phyloP scores from a whole-genome alignment of 768 basidiomycete species.

The Suillus subluteus region DNA sequence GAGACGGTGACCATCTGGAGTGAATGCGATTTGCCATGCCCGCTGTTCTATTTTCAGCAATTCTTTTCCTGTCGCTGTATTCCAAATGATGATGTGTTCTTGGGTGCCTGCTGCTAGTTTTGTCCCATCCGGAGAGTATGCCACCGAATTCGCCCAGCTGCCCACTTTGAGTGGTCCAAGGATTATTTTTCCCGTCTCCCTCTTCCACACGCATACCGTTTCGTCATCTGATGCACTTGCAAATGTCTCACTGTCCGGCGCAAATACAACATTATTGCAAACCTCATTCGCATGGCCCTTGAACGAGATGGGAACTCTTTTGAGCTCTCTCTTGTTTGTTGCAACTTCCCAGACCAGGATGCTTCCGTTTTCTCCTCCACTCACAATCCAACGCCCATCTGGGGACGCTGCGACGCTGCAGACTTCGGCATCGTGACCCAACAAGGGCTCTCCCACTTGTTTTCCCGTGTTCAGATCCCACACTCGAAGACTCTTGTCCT shows the following conservation, averaged over 20 bases:
- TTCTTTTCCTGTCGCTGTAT: neutral
- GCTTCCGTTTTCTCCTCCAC: slow-evolving; percentile 15
- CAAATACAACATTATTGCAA: neutral
- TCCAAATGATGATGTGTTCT: slow-evolving; percentile 6
- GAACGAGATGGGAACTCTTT: neutral
- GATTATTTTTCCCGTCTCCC: neutral
- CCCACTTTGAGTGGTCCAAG: neutral
- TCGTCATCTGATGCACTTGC: neutral
- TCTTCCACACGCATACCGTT: slow-evolving; percentile 1
- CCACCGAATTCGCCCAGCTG: accelerated
- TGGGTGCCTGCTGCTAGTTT: slow-evolving; percentile 13
- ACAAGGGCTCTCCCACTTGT: neutral
- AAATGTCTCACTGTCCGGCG: neutral
- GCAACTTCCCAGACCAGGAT: neutral
- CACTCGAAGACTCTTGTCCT: slow-evolving; percentile 5
- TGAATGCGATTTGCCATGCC: neutral
- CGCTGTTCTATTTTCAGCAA: neutral
- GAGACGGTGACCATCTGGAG: slow-evolving; percentile 1
- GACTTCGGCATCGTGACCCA: slow-evolving; percentile 18
- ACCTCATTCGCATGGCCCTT: neutral
- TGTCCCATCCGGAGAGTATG: neutral
- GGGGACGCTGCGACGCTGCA: slow-evolving; percentile 40
- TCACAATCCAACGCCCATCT: slow-evolving; percentile 18
- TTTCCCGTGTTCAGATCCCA: slow-evolving; percentile 31
- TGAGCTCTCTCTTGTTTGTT: neutral